A percentile compares a stretch with the other conserved stretches of the same genome.
Evolutionary conservation across 202 grass and related monocot genomes (phyloP).

Genomic region (Schoenoplectus tabernaemontani): DNA sequence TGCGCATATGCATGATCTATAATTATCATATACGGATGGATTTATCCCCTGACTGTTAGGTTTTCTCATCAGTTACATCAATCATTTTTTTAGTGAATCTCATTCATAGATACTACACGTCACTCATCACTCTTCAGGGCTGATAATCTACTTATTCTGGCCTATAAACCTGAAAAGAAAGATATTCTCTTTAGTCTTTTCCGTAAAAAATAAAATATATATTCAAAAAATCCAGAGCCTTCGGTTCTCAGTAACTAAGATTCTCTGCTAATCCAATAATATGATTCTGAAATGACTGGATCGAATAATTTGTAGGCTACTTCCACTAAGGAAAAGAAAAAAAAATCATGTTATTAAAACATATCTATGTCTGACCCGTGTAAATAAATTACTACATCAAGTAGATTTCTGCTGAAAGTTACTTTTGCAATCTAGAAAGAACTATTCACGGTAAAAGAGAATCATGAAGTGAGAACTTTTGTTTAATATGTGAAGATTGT

Average conservation of each 20-base stretch:
- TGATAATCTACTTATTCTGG: not conserved
- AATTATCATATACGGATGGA: not conserved
- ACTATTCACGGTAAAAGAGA: not conserved
- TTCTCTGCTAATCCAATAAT: conserved; percentile 8
- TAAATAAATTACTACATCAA: not conserved
- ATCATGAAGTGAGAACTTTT: not conserved
- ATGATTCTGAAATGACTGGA: not conserved
- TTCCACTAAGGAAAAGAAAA: conserved; percentile 4
- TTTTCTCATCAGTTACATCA: not conserved
- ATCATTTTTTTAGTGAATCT: conserved; percentile 6
- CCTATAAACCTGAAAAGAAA: not conserved
- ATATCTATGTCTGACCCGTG: not conserved
- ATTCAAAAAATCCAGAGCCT: not conserved
- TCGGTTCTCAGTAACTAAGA: not conserved
- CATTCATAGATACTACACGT: not conserved
- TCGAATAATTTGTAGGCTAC: not conserved
- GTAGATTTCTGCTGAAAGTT: not conserved
- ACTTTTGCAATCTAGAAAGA: not conserved
- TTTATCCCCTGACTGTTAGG: not conserved
- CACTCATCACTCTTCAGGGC: not conserved
- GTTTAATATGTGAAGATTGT: not conserved
- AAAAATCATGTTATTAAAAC: not conserved
- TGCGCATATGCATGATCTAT: not conserved
- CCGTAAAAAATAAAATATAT: not conserved
- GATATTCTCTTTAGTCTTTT: conserved; percentile 6